Evolutionary conservation across 306 rosid genomes (phyloP).

Genomic region (Ammopiptanthus mongolicus): DNA sequence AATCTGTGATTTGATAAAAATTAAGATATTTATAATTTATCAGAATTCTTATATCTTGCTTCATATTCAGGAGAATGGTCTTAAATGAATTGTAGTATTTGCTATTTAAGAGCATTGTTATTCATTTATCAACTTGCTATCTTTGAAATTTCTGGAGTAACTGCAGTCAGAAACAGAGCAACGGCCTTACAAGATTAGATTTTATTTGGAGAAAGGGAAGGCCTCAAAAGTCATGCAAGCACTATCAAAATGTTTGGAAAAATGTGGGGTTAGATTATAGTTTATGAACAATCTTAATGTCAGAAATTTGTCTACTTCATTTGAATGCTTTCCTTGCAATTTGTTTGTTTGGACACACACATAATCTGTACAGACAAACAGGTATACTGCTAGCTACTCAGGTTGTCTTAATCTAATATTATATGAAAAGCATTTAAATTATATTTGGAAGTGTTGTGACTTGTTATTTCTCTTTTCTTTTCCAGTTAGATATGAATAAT

Average conservation of each 20-base stretch:
- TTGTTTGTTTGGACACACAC: neutral
- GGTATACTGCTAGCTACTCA: neutral
- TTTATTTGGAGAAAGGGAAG: conserved; percentile 57
- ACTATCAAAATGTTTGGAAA: conserved; percentile 47
- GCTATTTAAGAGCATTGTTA: neutral
- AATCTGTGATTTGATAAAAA: neutral
- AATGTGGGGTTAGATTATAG: conserved; percentile 53
- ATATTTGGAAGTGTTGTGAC: conserved; percentile 8
- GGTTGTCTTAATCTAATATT: neutral
- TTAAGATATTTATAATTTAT: neutral
- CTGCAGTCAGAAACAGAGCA: conserved; percentile 70
- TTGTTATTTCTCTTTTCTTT: conserved; percentile 11
- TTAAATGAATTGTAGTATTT: neutral
- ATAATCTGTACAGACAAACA: no score
- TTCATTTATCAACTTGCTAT: neutral
- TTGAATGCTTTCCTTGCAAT: neutral
- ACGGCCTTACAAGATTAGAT: conserved; percentile 84
- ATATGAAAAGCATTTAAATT: conserved; percentile 4
- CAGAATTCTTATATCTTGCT: neutral
- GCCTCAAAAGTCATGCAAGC: conserved; percentile 40
- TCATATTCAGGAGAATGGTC: neutral
- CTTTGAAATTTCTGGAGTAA: conserved; percentile 24
- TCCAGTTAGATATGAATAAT: conserved; percentile 74
- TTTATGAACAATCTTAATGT: conserved; percentile 4
- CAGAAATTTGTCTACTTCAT: neutral